Conservation (phyloP, 371 early-diverging fungal species). For the Nematocida displodere region DNA sequence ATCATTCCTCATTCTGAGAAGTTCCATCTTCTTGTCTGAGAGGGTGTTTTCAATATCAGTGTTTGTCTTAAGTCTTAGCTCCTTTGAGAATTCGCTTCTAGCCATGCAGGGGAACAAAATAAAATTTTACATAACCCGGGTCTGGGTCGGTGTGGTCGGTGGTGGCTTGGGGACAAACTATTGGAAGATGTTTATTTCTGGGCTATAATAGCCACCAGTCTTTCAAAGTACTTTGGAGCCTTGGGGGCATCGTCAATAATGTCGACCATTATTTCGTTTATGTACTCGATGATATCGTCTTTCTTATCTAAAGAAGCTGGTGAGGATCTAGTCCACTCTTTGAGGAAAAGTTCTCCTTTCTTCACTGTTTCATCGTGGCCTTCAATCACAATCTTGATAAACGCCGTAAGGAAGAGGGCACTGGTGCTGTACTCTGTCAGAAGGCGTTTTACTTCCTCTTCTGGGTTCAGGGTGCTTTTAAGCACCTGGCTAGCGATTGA, state of each 20-base stretch:
- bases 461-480: neutral
- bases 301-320: neutral
- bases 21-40: constrained; percentile 45
- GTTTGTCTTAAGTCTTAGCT: constrained; percentile 30
- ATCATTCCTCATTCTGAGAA: constrained; percentile 38
- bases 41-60: constrained; percentile 17
- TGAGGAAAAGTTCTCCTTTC: constrained; percentile 13
- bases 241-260: constrained; percentile 36
- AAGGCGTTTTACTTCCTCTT: constrained; percentile 2
- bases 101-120: constrained; percentile 48
- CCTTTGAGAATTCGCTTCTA: constrained; percentile 14
- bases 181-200: constrained; percentile 26
- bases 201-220: neutral
- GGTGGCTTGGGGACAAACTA: neutral
- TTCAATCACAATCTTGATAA: constrained; percentile 32
- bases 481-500: neutral
- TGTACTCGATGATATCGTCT: constrained; percentile 29
- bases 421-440: neutral
- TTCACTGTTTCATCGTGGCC: constrained; percentile 8
- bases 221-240: constrained; percentile 28
- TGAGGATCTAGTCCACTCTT: constrained; percentile 10
- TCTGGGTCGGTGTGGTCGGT: neutral
- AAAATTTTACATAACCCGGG: constrained; percentile 18
- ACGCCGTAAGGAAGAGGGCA: constrained; percentile 15
- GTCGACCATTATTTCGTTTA: constrained; percentile 37